phyloP scores from a whole-genome alignment of 495 filamentous ascomycete species.

The Aspergillus affinis region DNA sequence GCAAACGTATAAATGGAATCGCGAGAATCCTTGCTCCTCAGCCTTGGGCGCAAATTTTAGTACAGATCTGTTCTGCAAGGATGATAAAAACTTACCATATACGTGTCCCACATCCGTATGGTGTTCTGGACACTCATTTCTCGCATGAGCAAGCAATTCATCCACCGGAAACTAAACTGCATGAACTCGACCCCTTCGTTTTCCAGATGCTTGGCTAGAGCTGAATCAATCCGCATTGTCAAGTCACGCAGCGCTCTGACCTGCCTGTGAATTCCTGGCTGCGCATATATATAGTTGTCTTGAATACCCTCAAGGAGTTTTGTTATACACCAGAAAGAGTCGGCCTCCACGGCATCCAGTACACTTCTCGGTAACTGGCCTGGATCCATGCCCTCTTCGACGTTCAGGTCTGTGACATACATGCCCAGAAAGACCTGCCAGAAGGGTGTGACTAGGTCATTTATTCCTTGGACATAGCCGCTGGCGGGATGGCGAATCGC shows the following conservation, averaged over 20 bases:
- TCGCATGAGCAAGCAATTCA: constrained; percentile 98
- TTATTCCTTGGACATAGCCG: constrained; percentile 98
- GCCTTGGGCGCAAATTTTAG: constrained; percentile 55
- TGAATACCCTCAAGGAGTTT: constrained; percentile 97
- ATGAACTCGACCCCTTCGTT: constrained; percentile 94
- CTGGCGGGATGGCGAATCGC: constrained; percentile 95
- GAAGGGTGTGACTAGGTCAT: constrained; percentile 95
- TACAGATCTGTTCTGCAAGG: constrained; percentile 1
- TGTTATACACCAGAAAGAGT: constrained; percentile 97
- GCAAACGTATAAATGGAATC: constrained; percentile 97
- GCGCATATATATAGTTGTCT: constrained; percentile 97
- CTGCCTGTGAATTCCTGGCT: constrained; percentile 94
- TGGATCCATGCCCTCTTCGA: constrained; percentile 93
- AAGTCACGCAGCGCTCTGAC: constrained; percentile 85
- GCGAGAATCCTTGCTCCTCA: constrained; percentile 96
- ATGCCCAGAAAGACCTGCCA: constrained; percentile 94
- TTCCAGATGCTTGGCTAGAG: constrained; percentile 84
- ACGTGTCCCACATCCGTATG: constrained; percentile 99
- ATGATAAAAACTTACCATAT: constrained; percentile 65
- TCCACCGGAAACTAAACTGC: constrained; percentile 98
- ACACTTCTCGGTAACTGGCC: constrained; percentile 88
- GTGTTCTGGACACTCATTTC: constrained; percentile 95
- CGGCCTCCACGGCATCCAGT: constrained; percentile 94
- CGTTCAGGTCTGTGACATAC: constrained; percentile 90
- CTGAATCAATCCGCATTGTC: constrained; percentile 81